Percentiles rank a stretch among this genome's conserved stretches.
phyloP scores from a whole-genome alignment of 78 protist species.

The Bodo saltans region DNA sequence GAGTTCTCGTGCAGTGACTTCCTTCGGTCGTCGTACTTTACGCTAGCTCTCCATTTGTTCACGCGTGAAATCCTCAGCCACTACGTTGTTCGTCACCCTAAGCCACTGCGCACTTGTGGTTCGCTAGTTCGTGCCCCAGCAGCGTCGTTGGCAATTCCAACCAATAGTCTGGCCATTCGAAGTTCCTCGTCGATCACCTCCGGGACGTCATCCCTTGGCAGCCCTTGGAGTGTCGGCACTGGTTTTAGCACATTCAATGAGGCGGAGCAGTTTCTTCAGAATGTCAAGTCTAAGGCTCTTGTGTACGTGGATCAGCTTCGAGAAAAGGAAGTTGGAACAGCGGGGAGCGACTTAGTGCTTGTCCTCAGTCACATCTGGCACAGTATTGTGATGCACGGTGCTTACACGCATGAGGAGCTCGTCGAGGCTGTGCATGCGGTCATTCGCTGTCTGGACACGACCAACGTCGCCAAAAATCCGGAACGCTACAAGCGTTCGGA shows the following conservation, averaged over 20 bases:
- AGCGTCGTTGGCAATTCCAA: background rate
- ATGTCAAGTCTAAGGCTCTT: background rate
- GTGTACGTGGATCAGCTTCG: background rate
- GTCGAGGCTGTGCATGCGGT: background rate
- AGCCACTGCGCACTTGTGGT: background rate
- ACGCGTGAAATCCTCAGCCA: background rate
- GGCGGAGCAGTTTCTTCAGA: background rate
- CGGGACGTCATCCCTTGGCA: background rate
- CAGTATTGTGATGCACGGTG: background rate
- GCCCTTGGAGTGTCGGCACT: background rate
- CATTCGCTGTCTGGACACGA: background rate
- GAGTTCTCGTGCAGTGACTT: background rate
- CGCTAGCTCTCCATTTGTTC: background rate
- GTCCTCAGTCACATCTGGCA: background rate
- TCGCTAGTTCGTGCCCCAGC: background rate
- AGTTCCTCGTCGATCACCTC: background rate
- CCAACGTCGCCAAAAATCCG: background rate
- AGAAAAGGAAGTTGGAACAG: background rate
- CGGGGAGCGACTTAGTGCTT: background rate
- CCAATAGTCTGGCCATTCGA: background rate
- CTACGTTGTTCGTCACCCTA: background rate
- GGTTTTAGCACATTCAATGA: too few relatives aligned
- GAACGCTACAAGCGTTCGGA: background rate
- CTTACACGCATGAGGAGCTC: background rate
- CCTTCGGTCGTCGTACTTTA: background rate